These are phyloP conservation scores for Neurospora sp. DNA, from an alignment of 495 filamentous ascomycete species.

Conservation along the genomic window DNA sequence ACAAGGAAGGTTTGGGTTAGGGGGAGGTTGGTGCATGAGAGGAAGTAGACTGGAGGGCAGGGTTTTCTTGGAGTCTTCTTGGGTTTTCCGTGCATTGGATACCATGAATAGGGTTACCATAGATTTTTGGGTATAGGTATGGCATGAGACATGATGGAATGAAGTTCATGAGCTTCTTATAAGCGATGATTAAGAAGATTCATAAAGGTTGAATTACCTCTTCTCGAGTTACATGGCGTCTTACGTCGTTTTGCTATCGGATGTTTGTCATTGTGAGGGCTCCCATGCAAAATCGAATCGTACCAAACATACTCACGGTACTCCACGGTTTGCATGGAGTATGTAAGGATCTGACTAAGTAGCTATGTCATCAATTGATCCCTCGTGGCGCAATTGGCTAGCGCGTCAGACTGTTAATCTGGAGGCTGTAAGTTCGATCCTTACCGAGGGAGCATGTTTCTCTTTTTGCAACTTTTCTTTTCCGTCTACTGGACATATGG, in stretches of 20 bases:
- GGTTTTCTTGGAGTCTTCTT: background rate
- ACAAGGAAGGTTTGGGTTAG: conserved; percentile 70
- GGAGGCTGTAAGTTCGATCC: background rate
- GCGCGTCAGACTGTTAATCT: background rate
- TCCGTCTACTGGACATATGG: background rate
- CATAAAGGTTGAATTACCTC: background rate
- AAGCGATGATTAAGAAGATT: background rate
- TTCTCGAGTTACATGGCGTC: background rate
- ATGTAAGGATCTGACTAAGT: background rate
- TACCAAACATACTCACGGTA: background rate
- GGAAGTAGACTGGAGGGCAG: conserved; percentile 8
- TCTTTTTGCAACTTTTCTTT: background rate
- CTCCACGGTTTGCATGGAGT: background rate
- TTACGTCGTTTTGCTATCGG: background rate
- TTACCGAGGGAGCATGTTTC: background rate
- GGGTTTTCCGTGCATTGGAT: background rate
- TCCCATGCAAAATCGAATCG: background rate
- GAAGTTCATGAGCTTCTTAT: background rate
- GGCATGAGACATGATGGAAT: background rate
- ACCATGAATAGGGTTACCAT: background rate
- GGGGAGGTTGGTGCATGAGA: conserved; percentile 64
- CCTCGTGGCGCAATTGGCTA: background rate
- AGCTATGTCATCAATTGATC: background rate
- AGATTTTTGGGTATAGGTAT: background rate
- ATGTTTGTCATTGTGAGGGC: background rate